phyloP scores from a whole-genome alignment of 2,329 filamentous ascomycete species.

The Dactylellina haptotyla region DNA sequence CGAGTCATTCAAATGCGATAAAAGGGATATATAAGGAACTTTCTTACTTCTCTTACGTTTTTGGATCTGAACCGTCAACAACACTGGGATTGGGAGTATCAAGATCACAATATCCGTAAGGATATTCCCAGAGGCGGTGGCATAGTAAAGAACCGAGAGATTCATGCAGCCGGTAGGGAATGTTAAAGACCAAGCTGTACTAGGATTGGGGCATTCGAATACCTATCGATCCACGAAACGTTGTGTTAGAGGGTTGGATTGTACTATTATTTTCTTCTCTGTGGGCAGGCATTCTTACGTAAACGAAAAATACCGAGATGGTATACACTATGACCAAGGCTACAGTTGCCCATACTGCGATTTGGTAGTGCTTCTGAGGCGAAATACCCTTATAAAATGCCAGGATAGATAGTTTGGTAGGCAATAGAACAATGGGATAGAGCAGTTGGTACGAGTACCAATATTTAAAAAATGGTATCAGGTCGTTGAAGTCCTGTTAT shows the following conservation, averaged over 20 bases:
- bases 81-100: constrained; percentile 64
- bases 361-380: constrained; percentile 55
- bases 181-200: constrained; percentile 56
- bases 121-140: constrained; percentile 64
- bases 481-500: constrained; percentile 23
- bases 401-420: constrained; percentile 63
- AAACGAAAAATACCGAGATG: constrained; percentile 59
- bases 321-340: constrained; percentile 59
- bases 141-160: constrained; percentile 61
- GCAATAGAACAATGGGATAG: constrained; percentile 60
- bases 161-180: constrained; percentile 60
- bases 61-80: constrained; percentile 64
- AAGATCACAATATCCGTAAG: constrained; percentile 65
- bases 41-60: constrained; percentile 59
- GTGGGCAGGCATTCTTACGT: constrained; percentile 58
- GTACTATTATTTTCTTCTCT: constrained; percentile 56
- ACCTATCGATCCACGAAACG: constrained; percentile 54
- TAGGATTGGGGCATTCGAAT: constrained; percentile 57
- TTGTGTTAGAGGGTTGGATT: not conserved
- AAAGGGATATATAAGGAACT: not conserved
- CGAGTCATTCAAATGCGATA: constrained; percentile 1
- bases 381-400: constrained; percentile 63
- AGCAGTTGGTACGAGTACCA: constrained; percentile 62
- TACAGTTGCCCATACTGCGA: constrained; percentile 59
- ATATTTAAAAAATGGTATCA: constrained; percentile 59